Evolutionary conservation across 768 basidiomycete genomes (phyloP).

Genomic region (Pulveroboletus ravenelii): DNA sequence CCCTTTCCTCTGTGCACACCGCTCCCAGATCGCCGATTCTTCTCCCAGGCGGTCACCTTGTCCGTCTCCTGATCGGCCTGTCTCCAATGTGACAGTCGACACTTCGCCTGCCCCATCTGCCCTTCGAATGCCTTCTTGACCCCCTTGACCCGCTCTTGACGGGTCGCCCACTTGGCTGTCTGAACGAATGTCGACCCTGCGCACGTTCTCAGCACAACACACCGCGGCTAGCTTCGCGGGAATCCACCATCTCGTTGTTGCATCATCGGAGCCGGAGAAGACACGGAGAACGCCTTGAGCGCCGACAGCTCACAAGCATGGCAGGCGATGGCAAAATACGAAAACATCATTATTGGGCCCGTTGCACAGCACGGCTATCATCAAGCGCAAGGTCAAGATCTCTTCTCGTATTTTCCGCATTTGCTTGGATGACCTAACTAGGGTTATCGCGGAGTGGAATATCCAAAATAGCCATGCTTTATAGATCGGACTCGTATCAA

Average conservation of each 20-base stretch:
- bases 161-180: no score
- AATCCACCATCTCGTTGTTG: slow-evolving; percentile 4
- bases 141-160: no score
- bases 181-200: no score
- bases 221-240: slow-evolving; percentile 26
- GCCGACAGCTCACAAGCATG: slow-evolving; percentile 28
- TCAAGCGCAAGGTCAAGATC: slow-evolving; percentile 27
- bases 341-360: slow-evolving; percentile 22
- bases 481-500: slow-evolving; percentile 21
- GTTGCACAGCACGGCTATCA: slow-evolving; percentile 31
- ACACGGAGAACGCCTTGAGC: slow-evolving; percentile 23
- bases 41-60: background rate
- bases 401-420: slow-evolving; percentile 14
- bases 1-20: background rate
- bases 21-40: slow-evolving; percentile 3
- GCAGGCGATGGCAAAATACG: slow-evolving; percentile 22
- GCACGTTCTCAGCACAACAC: background rate
- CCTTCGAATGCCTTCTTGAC: no score
- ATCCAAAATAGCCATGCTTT: slow-evolving; percentile 20
- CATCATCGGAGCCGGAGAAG: slow-evolving; percentile 19
- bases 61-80: slow-evolving; percentile 4
- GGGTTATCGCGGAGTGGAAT: slow-evolving; percentile 24
- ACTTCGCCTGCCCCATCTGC: background rate
- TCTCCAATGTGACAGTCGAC: background rate
- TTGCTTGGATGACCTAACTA: slow-evolving; percentile 17